Percentiles rank a stretch among this genome's conserved stretches.
Evolutionary conservation across 2,329 filamentous ascomycete genomes (phyloP).

Genomic region (Davidsoniella neocaledoniae): DNA sequence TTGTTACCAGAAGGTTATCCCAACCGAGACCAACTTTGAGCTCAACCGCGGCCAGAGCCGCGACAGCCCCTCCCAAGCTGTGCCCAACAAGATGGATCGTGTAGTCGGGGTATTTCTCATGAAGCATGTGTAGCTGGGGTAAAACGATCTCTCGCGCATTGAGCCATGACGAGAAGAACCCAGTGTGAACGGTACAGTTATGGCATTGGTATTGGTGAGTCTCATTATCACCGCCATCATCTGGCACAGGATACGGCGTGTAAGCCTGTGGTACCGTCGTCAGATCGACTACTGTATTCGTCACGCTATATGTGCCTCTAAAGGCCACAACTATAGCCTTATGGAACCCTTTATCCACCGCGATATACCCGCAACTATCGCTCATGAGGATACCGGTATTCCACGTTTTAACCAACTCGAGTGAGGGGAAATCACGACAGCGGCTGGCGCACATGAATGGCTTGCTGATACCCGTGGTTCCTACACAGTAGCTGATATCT

Average conservation of each 20-base stretch:
- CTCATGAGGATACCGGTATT: constrained; percentile 74
- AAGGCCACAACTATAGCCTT: constrained; percentile 66
- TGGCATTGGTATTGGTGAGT: constrained; percentile 38
- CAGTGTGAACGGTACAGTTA: constrained; percentile 85
- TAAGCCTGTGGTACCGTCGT: constrained; percentile 83
- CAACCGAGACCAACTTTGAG: constrained; percentile 56
- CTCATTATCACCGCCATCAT: constrained; percentile 20
- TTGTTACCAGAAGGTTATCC: constrained; percentile 61
- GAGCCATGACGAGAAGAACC: constrained; percentile 75
- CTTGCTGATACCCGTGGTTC: constrained; percentile 59
- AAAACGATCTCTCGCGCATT: constrained; percentile 55
- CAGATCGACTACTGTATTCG: constrained; percentile 81
- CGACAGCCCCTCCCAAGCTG: constrained; percentile 82
- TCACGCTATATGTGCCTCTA: constrained; percentile 82
- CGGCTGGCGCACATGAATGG: constrained; percentile 77
- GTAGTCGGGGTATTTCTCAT: constrained; percentile 49
- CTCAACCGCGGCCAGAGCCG: constrained; percentile 72
- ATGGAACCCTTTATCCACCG: constrained; percentile 49
- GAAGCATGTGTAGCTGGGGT: constrained; percentile 43
- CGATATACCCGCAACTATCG: constrained; percentile 89
- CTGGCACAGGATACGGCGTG: constrained; percentile 59
- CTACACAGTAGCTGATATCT: constrained; percentile 89
- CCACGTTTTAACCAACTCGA: constrained; percentile 73
- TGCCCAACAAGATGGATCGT: constrained; percentile 70
- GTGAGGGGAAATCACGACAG: constrained; percentile 65